Conservation (phyloP, 192 early-diverging fungal genomes). For the Backusella parvicylindrica region DNA sequence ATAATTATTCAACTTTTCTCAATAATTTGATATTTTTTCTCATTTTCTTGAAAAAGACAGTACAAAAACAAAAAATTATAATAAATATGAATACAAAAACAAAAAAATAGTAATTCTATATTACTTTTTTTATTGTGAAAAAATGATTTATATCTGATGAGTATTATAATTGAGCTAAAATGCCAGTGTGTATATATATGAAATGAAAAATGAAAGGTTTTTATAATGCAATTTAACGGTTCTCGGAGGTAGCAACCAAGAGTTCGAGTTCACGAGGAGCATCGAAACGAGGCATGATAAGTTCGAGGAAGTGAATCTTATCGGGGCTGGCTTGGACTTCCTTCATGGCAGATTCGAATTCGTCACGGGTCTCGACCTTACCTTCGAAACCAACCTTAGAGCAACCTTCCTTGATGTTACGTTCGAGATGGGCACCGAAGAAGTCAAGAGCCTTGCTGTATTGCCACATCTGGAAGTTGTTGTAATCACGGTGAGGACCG, state of each 20-base stretch:
- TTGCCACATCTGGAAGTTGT: constrained; percentile 48
- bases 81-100: background rate
- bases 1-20: too few species aligned
- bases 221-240: constrained; percentile 10
- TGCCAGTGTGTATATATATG: background rate
- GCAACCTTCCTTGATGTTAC: constrained; percentile 13
- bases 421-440: constrained; percentile 30
- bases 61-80: too few species aligned
- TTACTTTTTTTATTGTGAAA: background rate
- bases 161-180: constrained; percentile 12
- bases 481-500: constrained; percentile 39
- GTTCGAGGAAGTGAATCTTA: constrained; percentile 44
- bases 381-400: constrained; percentile 30
- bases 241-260: constrained; percentile 16
- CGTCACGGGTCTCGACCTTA: constrained; percentile 24
- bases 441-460: constrained; percentile 44
- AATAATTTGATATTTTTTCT: too few species aligned
- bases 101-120: background rate
- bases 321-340: constrained; percentile 24
- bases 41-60: too few species aligned
- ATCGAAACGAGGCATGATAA: constrained; percentile 44
- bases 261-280: constrained; percentile 39
- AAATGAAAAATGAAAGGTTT: background rate
- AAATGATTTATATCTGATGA: background rate
- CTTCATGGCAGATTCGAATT: constrained; percentile 39